Percentiles rank a stretch among this genome's conserved stretches.
Conservation (phyloP, 2,329 filamentous ascomycete genomes). For the Aspergillus terreus region DNA sequence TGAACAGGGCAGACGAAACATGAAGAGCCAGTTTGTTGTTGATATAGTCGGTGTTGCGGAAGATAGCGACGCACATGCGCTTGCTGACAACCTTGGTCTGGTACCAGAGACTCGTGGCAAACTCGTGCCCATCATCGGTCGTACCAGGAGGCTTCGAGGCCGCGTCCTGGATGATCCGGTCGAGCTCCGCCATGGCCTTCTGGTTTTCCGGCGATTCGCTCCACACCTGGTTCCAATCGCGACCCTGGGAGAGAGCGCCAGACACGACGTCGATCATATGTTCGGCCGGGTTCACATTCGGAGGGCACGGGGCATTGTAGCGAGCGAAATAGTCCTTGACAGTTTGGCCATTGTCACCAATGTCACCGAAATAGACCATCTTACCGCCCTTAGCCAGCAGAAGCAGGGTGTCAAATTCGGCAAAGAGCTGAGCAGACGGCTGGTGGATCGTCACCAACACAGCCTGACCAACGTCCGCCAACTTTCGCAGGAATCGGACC, state of each 20-base stretch:
- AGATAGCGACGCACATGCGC: conserved; percentile 63
- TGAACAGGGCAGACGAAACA: conserved; percentile 48
- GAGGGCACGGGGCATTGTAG: conserved; percentile 61
- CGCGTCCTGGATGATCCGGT: conserved; percentile 54
- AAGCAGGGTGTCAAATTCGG: conserved; percentile 68
- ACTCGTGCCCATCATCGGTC: conserved; percentile 51
- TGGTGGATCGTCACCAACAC: conserved; percentile 71
- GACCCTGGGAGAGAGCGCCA: conserved; percentile 46
- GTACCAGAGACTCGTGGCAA: conserved; percentile 59
- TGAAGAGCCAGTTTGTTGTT: conserved; percentile 61
- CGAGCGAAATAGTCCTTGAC: conserved; percentile 65
- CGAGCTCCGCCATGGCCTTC: conserved; percentile 59
- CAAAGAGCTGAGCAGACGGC: conserved; percentile 62
- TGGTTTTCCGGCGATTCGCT: conserved; percentile 58
- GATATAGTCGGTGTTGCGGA: conserved; percentile 63
- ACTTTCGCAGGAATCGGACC: conserved; percentile 62
- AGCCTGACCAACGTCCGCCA: conserved; percentile 62
- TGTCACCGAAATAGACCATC: conserved; percentile 65
- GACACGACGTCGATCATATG: conserved; percentile 52
- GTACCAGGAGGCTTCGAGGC: conserved; percentile 42
- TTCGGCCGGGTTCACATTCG: conserved; percentile 58
- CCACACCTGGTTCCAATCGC: conserved; percentile 73
- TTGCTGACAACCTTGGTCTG: conserved; percentile 65
- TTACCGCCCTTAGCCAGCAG: conserved; percentile 65
- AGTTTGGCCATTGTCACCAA: conserved; percentile 61